phyloP scores from a whole-genome alignment of 2,329 filamentous ascomycete genomes.

The Metarhizium rileyi region DNA sequence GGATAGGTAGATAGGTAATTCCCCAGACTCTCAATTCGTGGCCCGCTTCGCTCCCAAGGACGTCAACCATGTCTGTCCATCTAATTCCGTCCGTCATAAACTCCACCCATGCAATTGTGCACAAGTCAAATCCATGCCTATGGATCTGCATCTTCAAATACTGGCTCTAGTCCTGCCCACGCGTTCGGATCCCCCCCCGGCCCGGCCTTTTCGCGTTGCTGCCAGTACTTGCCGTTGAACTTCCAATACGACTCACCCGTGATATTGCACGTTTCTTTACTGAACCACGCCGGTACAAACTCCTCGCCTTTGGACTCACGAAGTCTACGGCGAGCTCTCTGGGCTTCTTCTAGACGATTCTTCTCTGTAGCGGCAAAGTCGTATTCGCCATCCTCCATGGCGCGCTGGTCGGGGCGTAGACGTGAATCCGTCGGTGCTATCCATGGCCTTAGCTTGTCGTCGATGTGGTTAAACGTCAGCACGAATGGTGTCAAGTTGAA shows the following conservation, averaged over 20 bases:
- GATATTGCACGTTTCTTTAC: slow-evolving; percentile 57
- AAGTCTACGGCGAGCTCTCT: slow-evolving; percentile 63
- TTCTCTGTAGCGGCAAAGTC: slow-evolving; percentile 90
- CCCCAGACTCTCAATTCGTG: background rate
- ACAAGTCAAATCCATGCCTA: slow-evolving; percentile 1
- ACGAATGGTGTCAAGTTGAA: slow-evolving; percentile 98
- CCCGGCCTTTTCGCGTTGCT: slow-evolving; percentile 56
- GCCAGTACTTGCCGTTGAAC: slow-evolving; percentile 86
- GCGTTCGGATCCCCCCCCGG: slow-evolving; percentile 42
- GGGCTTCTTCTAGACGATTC: slow-evolving; percentile 85
- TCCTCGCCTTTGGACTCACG: slow-evolving; percentile 73
- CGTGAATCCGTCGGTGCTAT: slow-evolving; percentile 89
- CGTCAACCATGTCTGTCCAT: background rate
- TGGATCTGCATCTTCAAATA: slow-evolving; percentile 41
- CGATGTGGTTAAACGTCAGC: slow-evolving; percentile 84
- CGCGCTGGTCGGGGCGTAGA: slow-evolving; percentile 86
- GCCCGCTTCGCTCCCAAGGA: background rate
- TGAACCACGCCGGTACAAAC: slow-evolving; percentile 81
- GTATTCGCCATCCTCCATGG: slow-evolving; percentile 98
- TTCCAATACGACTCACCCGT: slow-evolving; percentile 89
- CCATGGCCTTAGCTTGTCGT: slow-evolving; percentile 66
- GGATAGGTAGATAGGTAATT: background rate
- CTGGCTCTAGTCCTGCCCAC: slow-evolving; percentile 68
- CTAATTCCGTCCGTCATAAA: background rate
- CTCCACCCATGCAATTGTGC: background rate